Evolutionary conservation across 306 rosid species (phyloP), one percentile per base, ranked within the genome.

Genomic region (Trifolium repens): DNA sequence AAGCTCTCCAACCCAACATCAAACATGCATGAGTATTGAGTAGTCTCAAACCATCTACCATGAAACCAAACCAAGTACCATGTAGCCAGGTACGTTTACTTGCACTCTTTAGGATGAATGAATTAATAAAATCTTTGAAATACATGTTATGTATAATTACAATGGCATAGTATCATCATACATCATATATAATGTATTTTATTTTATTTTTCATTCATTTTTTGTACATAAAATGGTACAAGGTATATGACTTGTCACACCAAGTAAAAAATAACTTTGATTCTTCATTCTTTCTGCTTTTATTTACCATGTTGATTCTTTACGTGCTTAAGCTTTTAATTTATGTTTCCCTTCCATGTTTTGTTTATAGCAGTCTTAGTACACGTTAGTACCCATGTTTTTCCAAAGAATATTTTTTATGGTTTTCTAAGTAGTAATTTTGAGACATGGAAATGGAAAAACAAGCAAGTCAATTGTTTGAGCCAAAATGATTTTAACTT

Each of bases 41-140:
- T 68, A 26, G 0, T 68, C 42, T 53, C n/a, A 60, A 46, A 26
- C 46, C n/a, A 60, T 26, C 60, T 14, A 19, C 19, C 10, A 47
- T 17, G n/a, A 35, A 59, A 37, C 26, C 76, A 46, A 43, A 17
- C 44, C 55, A 68, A 74, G 53, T 47, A 4, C 65, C 63, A 69
- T 85, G 88, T 74, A 73, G 3, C 59, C 76, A 70, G 88, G 88
- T 75, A 77, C 53, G 71, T 35, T 75, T 77, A 70, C 77, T 58
- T 13, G 22, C 22, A 14, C 57, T 49, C 1, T 22, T 15, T n/a
- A 9, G 34, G 15, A 26, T 32, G 11, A 10, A 16, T 32, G 11
- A 40, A 19, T 19, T 1, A 26, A 62, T 49, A 15, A n/a, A 49
- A 49, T 43, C 1, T 43, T 43, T 43, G 49, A 46, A 46, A 46